Conservation (phyloP, 768 basidiomycete genomes). For the Lactarius vividus region DNA sequence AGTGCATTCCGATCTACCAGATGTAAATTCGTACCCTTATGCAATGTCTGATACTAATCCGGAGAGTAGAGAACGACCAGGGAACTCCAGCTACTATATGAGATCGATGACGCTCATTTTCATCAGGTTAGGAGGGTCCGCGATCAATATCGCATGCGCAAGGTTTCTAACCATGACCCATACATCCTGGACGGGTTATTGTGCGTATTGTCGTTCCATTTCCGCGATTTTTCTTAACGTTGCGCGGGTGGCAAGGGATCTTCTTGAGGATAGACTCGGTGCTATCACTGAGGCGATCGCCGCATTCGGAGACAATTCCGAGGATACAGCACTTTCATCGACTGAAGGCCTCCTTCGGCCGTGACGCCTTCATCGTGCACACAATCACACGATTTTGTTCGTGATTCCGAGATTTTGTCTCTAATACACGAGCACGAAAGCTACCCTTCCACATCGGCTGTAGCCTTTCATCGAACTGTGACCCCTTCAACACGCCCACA, state of each 20-base stretch:
- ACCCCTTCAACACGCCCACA: neutral
- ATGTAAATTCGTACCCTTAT: constrained; percentile 8
- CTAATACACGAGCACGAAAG: neutral
- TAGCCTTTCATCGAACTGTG: neutral
- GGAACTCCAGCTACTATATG: constrained; percentile 14
- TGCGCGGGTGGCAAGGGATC: constrained; percentile 28
- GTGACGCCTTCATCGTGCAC: neutral
- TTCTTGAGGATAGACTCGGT: constrained; percentile 39
- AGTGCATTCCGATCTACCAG: constrained; percentile 15
- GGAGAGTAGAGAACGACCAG: constrained; percentile 2
- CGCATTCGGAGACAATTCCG: constrained; percentile 13
- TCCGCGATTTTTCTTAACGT: neutral
- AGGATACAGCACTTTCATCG: neutral
- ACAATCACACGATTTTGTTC: neutral
- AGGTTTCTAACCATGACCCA: constrained; percentile 4
- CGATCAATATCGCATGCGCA: constrained; percentile 18
- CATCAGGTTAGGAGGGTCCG: constrained; percentile 7
- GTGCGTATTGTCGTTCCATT: neutral
- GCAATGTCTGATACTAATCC: constrained; percentile 1
- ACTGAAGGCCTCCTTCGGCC: neutral
- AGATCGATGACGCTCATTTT: constrained; percentile 9
- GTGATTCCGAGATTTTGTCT: constrained; percentile 1
- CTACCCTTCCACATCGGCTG: neutral
- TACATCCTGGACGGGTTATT: constrained; percentile 15
- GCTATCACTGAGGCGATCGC: constrained; percentile 40